Conservation (phyloP, 1,284 basidiomycete species). For the Cutaneotrichosporon cutaneum region DNA sequence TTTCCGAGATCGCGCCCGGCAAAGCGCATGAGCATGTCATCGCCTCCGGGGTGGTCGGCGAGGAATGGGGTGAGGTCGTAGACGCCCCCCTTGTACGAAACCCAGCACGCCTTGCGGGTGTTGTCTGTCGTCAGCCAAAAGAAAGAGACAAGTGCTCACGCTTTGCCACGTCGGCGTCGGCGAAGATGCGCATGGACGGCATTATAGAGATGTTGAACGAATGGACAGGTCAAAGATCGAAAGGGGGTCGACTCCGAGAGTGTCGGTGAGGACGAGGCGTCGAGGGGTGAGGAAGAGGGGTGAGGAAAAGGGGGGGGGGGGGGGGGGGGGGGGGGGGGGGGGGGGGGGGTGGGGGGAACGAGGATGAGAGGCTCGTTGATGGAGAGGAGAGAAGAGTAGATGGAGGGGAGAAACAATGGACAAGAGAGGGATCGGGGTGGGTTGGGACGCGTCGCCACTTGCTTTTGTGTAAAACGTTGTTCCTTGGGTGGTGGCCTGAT, state of each 20-base stretch:
- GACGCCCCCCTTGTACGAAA: slow-evolving; percentile 54
- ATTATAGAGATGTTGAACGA: slow-evolving; percentile 2
- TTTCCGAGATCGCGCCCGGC: slow-evolving; percentile 80
- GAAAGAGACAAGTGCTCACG: slow-evolving; percentile 29
- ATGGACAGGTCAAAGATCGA: neutral
- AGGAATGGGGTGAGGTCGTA: slow-evolving; percentile 57
- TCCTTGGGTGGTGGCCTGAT: neutral
- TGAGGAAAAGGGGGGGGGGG: neutral
- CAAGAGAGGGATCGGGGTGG: neutral
- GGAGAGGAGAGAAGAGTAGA: neutral
- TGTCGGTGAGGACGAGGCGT: neutral
- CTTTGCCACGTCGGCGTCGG: slow-evolving; percentile 44
- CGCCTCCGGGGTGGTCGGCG: slow-evolving; percentile 57
- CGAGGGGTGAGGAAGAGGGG: neutral
- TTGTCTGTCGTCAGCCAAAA: slow-evolving; percentile 35
- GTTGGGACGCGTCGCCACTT: slow-evolving; percentile 7
- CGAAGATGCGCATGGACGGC: slow-evolving; percentile 33
- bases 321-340: neutral
- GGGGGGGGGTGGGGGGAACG: neutral
- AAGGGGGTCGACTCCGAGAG: neutral
- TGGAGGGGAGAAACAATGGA: neutral
- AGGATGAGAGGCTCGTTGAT: neutral
- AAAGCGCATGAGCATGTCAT: slow-evolving; percentile 59
- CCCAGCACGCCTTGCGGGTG: slow-evolving; percentile 41
- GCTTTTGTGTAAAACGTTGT: neutral